These are phyloP conservation scores for Dactylellina parvicollis DNA, from an alignment of 2,329 filamentous ascomycete species.

Conservation along the genomic window DNA sequence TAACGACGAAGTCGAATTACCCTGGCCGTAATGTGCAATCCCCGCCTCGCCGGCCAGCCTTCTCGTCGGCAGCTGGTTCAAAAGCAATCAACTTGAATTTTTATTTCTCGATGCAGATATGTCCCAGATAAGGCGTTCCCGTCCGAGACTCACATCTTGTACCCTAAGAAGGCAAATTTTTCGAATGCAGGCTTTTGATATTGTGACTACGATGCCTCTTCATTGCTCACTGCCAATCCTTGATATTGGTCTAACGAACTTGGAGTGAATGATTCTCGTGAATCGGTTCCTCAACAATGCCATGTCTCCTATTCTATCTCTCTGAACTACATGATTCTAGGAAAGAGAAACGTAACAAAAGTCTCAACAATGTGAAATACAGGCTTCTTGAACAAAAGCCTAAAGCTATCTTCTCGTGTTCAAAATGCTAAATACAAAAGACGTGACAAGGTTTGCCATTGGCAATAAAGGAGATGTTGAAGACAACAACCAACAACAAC, in stretches of 20 bases:
- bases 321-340: slow-evolving; percentile 4
- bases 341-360: slow-evolving; percentile 1
- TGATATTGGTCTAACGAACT: slow-evolving; percentile 77
- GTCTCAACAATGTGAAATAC: not conserved
- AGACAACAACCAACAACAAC: not conserved
- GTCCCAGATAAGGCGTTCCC: too few species aligned
- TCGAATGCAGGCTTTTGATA: too few species aligned
- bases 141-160: too few species aligned
- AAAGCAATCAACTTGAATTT: too few species aligned
- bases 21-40: too few species aligned
- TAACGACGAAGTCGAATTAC: too few species aligned
- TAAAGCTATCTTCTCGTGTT: slow-evolving; percentile 21
- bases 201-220: too few species aligned
- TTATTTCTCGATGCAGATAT: too few species aligned
- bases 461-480: not conserved
- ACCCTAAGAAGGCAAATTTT: too few species aligned
- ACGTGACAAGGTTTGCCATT: not conserved
- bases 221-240: too few species aligned
- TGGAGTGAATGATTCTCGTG: not conserved
- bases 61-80: too few species aligned
- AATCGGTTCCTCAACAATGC: not conserved
- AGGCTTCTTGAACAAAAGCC: not conserved
- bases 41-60: too few species aligned
- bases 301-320: slow-evolving; percentile 26
- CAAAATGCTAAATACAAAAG: slow-evolving; percentile 13